Evolutionary conservation across 164 flowering plant genomes (phyloP), one percentile per base, ranked within the genome.

Genomic region (Protea cynaroides): DNA sequence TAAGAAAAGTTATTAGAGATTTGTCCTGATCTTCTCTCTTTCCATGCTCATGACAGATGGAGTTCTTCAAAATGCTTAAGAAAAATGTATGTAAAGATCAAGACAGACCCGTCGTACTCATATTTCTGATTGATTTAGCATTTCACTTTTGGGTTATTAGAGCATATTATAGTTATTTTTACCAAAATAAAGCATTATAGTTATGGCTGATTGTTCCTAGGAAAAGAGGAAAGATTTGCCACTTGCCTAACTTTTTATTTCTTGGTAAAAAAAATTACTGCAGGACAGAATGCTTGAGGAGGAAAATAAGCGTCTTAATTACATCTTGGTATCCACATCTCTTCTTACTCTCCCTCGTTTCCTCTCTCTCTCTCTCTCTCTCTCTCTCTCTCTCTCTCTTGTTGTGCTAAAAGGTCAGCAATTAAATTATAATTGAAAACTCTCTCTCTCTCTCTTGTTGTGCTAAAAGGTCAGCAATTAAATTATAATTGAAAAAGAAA

Each of bases 31-130:
- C 54, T 29, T 17, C 44, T 56, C 15, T 21, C 56, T 29, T 59
- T 49, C 37, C 14, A 58, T 7, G 54, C 10, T 63, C 37, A 14
- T 68, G n/a, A 63, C 80, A 83, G 87, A 61, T 63, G 67, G 82
- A 83, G 37, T 51, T 63, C 51, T 56, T 37, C 36, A 73, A 66
- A 61, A 70, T 54, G 76, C 62, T 47, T 17, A 73, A 71, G 72
- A 72, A 66, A 61, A 81, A 77, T 59, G 86, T 86, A 76, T 3
- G 83, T 66, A 54, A 58, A 36, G 3, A 50, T 18, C 52, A 64
- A 38, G 4, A 23, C 49, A 38, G 8, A 36, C 2, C 24, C 37
- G 24, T 55, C 44, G 8, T 25, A 57, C 0, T 0, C 1, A 18
- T 8, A 21, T 22, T 18, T 4, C 19, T 61, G 25, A 14, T 19